A percentile compares a stretch with the other conserved stretches of the same genome.
Conservation (phyloP, 148 eudicot genomes). For the Nyssa sinensis region DNA sequence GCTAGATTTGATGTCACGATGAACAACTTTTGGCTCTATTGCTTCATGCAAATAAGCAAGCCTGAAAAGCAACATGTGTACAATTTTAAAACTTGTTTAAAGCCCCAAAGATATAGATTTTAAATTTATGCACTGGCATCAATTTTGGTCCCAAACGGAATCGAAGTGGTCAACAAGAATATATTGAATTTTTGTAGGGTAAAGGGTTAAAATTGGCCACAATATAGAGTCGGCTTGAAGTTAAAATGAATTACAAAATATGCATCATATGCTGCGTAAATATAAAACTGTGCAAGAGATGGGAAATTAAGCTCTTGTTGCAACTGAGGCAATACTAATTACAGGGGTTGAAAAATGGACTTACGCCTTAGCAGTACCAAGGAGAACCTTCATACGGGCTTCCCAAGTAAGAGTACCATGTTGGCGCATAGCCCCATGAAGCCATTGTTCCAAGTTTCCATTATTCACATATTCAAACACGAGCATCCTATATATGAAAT, state of each 20-base stretch:
- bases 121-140: background rate
- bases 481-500: conserved; percentile 53
- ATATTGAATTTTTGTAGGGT: background rate
- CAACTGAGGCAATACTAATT: background rate
- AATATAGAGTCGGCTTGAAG: background rate
- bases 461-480: conserved; percentile 88
- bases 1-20: conserved; percentile 92
- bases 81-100: background rate
- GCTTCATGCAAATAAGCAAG: conserved; percentile 94
- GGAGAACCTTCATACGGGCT: conserved; percentile 85
- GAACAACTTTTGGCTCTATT: conserved; percentile 87
- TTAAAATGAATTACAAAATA: no score
- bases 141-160: no score
- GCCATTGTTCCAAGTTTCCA: conserved; percentile 95
- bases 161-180: background rate
- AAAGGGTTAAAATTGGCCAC: background rate
- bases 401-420: conserved; percentile 81
- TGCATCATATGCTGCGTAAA: background rate
- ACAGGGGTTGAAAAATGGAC: conserved; percentile 19
- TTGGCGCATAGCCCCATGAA: conserved; percentile 85
- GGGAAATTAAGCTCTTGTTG: background rate
- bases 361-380: conserved; percentile 93
- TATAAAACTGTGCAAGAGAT: background rate
- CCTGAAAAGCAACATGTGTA: conserved; percentile 37
- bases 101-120: background rate